A percentile compares a stretch with the other conserved stretches of the same genome.
phyloP scores from a whole-genome alignment of 2,329 filamentous ascomycete genomes.

The Conoideocrella luteorostrata region DNA sequence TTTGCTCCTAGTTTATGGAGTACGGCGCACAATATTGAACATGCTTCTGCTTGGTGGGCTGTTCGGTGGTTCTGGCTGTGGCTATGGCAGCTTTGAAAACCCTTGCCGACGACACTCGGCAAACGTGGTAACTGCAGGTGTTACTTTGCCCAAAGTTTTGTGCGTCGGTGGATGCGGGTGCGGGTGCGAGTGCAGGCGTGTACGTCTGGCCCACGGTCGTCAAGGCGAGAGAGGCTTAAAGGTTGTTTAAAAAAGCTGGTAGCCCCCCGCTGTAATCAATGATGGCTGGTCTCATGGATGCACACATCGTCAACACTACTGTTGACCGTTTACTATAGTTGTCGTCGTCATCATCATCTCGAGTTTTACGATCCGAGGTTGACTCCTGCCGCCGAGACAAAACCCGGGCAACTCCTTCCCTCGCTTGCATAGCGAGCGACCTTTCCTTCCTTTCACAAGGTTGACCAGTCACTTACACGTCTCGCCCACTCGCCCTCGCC shows the following conservation, averaged over 20 bases:
- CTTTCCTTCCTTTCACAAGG: neutral
- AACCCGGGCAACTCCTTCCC: conserved; percentile 8
- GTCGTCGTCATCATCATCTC: neutral
- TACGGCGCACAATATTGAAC: too few species aligned
- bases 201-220: neutral
- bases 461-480: conserved; percentile 7
- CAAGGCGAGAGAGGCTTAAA: neutral
- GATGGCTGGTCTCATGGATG: neutral
- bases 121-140: conserved; percentile 1
- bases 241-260: conserved; percentile 6
- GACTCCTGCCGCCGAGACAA: neutral
- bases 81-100: conserved; percentile 2
- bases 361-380: conserved; percentile 1
- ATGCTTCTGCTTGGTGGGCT: neutral
- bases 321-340: neutral
- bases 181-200: neutral
- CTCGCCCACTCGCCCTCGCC: too few species aligned
- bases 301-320: neutral
- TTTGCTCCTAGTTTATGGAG: neutral
- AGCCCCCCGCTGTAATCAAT: neutral
- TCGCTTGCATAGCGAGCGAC: neutral
- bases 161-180: neutral
- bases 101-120: conserved; percentile 9
- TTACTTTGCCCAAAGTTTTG: conserved; percentile 6
- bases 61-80: neutral